These are phyloP conservation scores for Coniophora puteana DNA, from an alignment of 1,284 basidiomycete species.

Conservation along the genomic window DNA sequence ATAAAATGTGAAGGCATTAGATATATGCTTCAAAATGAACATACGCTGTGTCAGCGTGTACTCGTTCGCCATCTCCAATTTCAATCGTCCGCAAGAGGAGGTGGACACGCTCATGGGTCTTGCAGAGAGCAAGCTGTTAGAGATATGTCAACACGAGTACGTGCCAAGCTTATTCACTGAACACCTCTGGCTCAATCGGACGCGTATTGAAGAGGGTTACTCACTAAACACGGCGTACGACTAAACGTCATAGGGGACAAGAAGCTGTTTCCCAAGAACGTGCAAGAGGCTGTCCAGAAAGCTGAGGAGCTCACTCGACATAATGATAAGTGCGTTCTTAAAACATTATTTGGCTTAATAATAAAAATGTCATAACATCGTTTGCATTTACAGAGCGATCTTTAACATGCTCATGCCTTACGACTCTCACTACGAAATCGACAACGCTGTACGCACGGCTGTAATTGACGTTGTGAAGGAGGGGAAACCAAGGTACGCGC, in stretches of 20 bases:
- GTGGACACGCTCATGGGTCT: conserved; percentile 87
- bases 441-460: conserved; percentile 64
- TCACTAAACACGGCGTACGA: conserved; percentile 81
- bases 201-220: no score
- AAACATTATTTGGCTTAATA: background rate
- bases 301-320: conserved; percentile 80
- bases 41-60: conserved; percentile 89
- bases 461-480: conserved; percentile 46
- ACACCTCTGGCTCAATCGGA: no score
- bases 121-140: conserved; percentile 77
- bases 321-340: conserved; percentile 51
- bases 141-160: conserved; percentile 83
- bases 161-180: no score
- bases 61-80: conserved; percentile 97
- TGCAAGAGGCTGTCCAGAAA: conserved; percentile 66
- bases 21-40: conserved; percentile 75
- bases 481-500: conserved; percentile 21
- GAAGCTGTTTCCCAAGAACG: conserved; percentile 74
- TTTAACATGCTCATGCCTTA: conserved; percentile 97
- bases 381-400: conserved; percentile 57
- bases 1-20: conserved; percentile 57
- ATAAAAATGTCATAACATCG: no score
- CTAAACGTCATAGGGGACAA: conserved; percentile 81
- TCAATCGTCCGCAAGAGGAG: conserved; percentile 84
- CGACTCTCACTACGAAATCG: conserved; percentile 89